A percentile compares a stretch with the other conserved stretches of the same genome.
Conservation (phyloP, 177 flowering plant genomes). For the Telopea speciosissima region DNA sequence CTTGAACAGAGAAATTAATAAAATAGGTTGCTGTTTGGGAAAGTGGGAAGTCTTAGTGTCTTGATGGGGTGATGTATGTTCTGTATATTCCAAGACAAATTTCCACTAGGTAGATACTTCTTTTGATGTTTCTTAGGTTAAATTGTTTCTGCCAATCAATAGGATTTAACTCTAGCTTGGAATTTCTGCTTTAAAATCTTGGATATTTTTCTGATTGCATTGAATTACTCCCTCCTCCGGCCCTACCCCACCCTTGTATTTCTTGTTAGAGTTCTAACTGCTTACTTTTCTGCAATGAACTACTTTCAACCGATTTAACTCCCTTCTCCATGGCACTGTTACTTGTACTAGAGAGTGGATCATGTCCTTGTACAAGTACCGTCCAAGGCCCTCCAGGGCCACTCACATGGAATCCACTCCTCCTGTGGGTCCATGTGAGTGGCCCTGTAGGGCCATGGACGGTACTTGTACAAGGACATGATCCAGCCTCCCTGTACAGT, state of each 20-base stretch:
- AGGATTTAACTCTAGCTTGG: background rate
- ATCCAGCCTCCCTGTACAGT: too few species aligned
- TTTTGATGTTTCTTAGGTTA: background rate
- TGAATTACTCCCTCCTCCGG: background rate
- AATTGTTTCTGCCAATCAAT: background rate
- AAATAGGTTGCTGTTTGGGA: background rate
- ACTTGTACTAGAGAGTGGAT: too few species aligned
- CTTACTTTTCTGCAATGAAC: constrained; percentile 1
- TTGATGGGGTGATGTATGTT: background rate
- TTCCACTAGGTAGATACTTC: background rate
- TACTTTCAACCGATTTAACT: background rate
- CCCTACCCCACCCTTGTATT: background rate
- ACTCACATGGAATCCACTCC: too few species aligned
- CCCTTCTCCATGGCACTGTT: background rate
- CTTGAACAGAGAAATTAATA: background rate
- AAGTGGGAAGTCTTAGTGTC: background rate
- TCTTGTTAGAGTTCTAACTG: background rate
- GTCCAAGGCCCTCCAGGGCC: too few species aligned
- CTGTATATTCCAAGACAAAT: background rate
- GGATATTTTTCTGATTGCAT: background rate
- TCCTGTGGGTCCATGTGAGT: too few species aligned
- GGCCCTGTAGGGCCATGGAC: too few species aligned
- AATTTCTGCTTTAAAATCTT: background rate
- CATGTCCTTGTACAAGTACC: too few species aligned
- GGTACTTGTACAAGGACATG: too few species aligned